These are phyloP conservation scores for Aquilaria yunnanensis DNA, from an alignment of 345 rosid genomes.

Conservation along the genomic window DNA sequence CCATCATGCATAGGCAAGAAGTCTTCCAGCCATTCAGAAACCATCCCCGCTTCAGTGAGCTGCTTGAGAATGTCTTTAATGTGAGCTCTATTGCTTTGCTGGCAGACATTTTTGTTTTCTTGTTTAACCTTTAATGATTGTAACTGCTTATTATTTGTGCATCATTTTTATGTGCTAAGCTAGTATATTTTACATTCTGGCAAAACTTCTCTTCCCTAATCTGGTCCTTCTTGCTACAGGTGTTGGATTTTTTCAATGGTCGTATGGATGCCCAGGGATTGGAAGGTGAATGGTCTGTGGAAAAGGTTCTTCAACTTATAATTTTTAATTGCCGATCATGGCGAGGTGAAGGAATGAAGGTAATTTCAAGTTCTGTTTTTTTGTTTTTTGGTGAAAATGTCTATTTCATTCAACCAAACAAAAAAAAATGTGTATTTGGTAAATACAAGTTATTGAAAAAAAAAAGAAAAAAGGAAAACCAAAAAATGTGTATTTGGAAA, in stretches of 20 bases:
- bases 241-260: constrained; percentile 83
- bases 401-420: not conserved
- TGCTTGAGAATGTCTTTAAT: constrained; percentile 81
- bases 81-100: constrained; percentile 26
- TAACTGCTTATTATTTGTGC: not conserved
- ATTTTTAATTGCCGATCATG: constrained; percentile 75
- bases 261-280: constrained; percentile 81
- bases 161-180: not conserved
- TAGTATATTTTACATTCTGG: not conserved
- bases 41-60: constrained; percentile 85
- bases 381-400: not conserved
- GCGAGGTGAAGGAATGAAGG: constrained; percentile 99
- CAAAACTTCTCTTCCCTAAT: not conserved
- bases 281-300: constrained; percentile 96
- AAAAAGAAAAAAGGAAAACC: too few species aligned
- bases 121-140: not conserved
- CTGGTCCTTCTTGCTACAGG: constrained; percentile 32
- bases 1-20: constrained; percentile 95
- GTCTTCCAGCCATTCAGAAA: constrained; percentile 85
- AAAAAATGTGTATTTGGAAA: too few species aligned
- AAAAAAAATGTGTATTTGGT: not conserved
- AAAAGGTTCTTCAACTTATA: constrained; percentile 80
- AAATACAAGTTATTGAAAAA: too few species aligned
- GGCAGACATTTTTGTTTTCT: not conserved
- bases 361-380: constrained; percentile 13